phyloP scores from a whole-genome alignment of 2,329 filamentous ascomycete species.

The Huntiella abstrusa region DNA sequence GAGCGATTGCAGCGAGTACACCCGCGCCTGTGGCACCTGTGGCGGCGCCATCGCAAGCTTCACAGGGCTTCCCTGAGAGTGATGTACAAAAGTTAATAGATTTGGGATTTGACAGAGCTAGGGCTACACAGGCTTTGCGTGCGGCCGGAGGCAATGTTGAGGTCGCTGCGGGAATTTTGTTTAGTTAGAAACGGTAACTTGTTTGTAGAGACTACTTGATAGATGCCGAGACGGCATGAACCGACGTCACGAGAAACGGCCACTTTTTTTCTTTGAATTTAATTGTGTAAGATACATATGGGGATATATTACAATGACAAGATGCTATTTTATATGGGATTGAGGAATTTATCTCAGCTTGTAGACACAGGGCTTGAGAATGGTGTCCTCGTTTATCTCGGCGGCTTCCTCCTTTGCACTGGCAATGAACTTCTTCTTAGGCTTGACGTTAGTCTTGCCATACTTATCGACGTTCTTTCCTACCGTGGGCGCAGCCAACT shows the following conservation, averaged over 20 bases:
- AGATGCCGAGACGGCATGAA: too few species aligned
- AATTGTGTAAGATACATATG: not conserved
- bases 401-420: slow-evolving; percentile 31
- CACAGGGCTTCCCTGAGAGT: slow-evolving; percentile 33
- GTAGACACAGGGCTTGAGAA: slow-evolving; percentile 90
- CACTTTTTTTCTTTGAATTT: too few species aligned
- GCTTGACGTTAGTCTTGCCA: slow-evolving; percentile 36
- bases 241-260: too few species aligned
- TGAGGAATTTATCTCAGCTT: slow-evolving; percentile 48
- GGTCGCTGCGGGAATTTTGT: slow-evolving; percentile 66
- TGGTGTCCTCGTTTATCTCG: slow-evolving; percentile 41
- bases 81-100: slow-evolving; percentile 58
- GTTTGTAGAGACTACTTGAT: too few species aligned
- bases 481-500: slow-evolving; percentile 53
- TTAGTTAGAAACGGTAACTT: slow-evolving; percentile 15
- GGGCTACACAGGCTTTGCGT: slow-evolving; percentile 64
- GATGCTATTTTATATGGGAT: not conserved
- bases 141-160: slow-evolving; percentile 76
- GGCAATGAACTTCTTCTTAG: slow-evolving; percentile 32
- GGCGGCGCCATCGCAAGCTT: slow-evolving; percentile 13
- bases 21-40: slow-evolving; percentile 13
- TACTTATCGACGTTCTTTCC: slow-evolving; percentile 49
- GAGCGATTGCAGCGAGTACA: slow-evolving; percentile 8
- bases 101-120: slow-evolving; percentile 57
- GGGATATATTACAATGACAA: not conserved